Base-by-base conservation (phyloP, 805 yeast genomes). In the Yarrowia phangngaensis region DNA sequence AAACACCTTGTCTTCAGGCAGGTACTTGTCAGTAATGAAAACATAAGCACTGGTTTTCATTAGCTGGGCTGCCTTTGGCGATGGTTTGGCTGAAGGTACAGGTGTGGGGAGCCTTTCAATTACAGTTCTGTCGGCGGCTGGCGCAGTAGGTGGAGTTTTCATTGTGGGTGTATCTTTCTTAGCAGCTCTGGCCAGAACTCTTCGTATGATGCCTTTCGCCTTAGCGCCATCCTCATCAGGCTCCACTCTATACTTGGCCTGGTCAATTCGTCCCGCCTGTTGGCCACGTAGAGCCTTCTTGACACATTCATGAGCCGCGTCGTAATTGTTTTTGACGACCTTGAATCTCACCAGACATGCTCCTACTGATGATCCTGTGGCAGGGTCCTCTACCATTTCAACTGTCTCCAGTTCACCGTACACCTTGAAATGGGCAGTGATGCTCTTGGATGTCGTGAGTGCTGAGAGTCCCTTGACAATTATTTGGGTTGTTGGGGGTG, bases 321-420 rank as follows among this genome's bases (percentile, higher is more conserved):
- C 56, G 17, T 70, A 74, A n/a, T 63, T 51, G 13, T 78, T 68
- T 51, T 73, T 74, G 14, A 72, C 78, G 3, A 86, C 85, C 51
- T 72, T 80, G 64, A 74, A 88, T 52, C 74, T 70, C 46, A 86
- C 68, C 15, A 76, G 66, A 43, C 82, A 82, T 16, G 87, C 68
- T 8, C 95, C 92, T 30, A 88, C 63, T 0, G 95, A 89, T 14
- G 80, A 82, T 2, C 88, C 95, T 33, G 84, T 79, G 16, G 71
- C 69, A 0, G 90, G 85, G 59, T 88, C 92, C 50, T 73, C 76
- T 8, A 81, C 69, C 52, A 78, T 70, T 52, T 76, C 75, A 40
- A 82, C 65, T 29, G 76, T 78, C 20, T 73, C 70, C 4, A 88
- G 70, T 22, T 72, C 73, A 3, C 95, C 95, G 64, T 70, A 82